Percentiles rank a stretch among this genome's conserved stretches.
Evolutionary conservation across 192 early-diverging fungal genomes (phyloP).

Genomic region (Physocladia obscura): DNA sequence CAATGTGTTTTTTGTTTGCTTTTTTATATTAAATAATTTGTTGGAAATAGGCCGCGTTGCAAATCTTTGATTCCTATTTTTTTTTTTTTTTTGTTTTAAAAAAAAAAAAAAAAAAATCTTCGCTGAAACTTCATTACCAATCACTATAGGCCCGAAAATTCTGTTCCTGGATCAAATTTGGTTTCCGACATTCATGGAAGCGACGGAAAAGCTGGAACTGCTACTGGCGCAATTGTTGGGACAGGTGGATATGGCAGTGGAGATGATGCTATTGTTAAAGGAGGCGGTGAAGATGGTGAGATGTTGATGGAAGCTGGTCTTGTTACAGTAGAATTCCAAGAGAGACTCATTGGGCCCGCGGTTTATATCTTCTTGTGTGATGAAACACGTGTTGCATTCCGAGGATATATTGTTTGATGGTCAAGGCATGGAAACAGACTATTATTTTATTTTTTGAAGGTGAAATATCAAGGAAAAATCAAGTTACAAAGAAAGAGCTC

Average conservation of each 20-base stretch:
- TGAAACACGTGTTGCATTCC: constrained; percentile 28
- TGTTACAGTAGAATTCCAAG: constrained; percentile 23
- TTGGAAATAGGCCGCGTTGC: too few species aligned
- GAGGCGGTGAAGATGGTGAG: constrained; percentile 24
- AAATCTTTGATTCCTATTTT: too few species aligned
- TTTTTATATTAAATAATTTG: too few species aligned
- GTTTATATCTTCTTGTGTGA: constrained; percentile 30
- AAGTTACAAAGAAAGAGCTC: too few species aligned
- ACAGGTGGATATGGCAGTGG: constrained; percentile 20
- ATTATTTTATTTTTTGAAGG: too few species aligned
- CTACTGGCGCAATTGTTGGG: not conserved
- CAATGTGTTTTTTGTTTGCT: too few species aligned
- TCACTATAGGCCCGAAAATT: constrained; percentile 28
- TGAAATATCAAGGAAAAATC: too few species aligned
- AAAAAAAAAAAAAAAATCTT: too few species aligned
- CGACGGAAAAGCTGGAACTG: not conserved
- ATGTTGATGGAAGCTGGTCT: constrained; percentile 21
- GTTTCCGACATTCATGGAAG: not conserved
- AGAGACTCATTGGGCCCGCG: constrained; percentile 19
- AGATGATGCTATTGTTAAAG: constrained; percentile 4
- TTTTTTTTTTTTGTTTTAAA: too few species aligned
- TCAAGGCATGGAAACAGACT: too few species aligned
- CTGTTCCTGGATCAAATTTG: constrained; percentile 21
- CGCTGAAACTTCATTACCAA: too few species aligned
- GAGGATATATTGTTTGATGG: constrained; percentile 25